Base-by-base conservation (phyloP, 805 yeast genomes). In the Candida rishiriensis region DNA sequence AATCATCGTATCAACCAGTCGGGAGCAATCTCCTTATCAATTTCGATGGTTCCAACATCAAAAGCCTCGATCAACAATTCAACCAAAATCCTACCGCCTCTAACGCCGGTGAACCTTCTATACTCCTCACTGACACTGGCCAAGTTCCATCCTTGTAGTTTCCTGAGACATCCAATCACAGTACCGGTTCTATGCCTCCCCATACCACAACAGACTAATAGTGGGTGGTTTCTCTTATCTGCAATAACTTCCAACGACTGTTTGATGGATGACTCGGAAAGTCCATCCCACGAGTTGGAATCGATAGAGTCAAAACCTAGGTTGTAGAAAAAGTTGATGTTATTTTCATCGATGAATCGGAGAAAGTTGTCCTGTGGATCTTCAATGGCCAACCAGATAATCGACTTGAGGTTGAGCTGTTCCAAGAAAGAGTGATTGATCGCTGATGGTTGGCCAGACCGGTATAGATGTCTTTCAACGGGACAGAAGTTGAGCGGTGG, bases 141-240 rank as follows among this genome's bases (percentile, higher is more conserved):
- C 60, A 91, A 69, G 58, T 95, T 93, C 99, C 99, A 91, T n/a
- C 95, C 91, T 72, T 93, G 97, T 15, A 93, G 69, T 47, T 96
- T 75, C 50, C 99, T 71, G 38, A 91, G 68, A 63, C 99, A 91
- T 1, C 99, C 99, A 47, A 93, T 80, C 3, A 93, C 96, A 0
- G 98, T 90, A 1, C 99, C 99, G 0, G 98, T 90, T 52, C 99
- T 73, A 64, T 91, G 99, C 53, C 99, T 72, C 0, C 99, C 99
- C 99, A 93, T 93, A 12, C 97, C 97, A 57, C 98, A 93, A 63
- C 98, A 93, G 4, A 90, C 90, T 40, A 93, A 68, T 49, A 93
- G 56, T 0, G 99, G 98, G 57, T 88, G 87, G 60, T 81, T 79
- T n/a, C 78, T 73, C 50, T 75, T 75, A 54, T 87, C 77, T 36